Evolutionary conservation across 805 yeast species (phyloP).

Genomic region (Candida verbasci): DNA sequence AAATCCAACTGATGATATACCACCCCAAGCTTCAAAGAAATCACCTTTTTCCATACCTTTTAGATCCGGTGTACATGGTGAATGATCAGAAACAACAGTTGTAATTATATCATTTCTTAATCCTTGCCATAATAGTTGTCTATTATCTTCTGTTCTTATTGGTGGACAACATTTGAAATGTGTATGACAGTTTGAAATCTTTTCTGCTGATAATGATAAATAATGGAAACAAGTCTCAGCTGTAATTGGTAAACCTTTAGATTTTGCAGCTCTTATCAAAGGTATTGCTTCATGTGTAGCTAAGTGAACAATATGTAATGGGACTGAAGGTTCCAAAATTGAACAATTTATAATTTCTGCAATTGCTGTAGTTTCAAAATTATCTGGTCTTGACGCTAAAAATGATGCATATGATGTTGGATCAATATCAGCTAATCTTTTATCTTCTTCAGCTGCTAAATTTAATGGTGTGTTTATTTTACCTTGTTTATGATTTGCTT

Average conservation of each 20-base stretch:
- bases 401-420: conserved; percentile 68
- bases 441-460: conserved; percentile 39
- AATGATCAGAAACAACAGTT: conserved; percentile 91
- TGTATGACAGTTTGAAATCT: conserved; percentile 71
- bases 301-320: conserved; percentile 84
- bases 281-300: conserved; percentile 86
- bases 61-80: conserved; percentile 91
- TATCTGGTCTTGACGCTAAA: conserved; percentile 82
- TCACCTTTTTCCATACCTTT: conserved; percentile 81
- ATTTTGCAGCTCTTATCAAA: conserved; percentile 60
- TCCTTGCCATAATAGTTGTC: conserved; percentile 75
- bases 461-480: conserved; percentile 14
- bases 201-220: conserved; percentile 71
- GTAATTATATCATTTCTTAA: conserved; percentile 60
- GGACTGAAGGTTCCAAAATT: conserved; percentile 51
- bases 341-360: conserved; percentile 64
- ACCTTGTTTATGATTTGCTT: conserved; percentile 25
- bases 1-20: conserved; percentile 87
- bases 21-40: conserved; percentile 94
- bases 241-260: conserved; percentile 55
- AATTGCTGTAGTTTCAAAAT: conserved; percentile 82
- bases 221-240: conserved; percentile 97
- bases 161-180: conserved; percentile 96
- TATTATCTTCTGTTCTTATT: conserved; percentile 70
- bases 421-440: conserved; percentile 43